Base-by-base conservation (phyloP, 169 alveolate genomes). In the Plasmodium cynomolgi region DNA sequence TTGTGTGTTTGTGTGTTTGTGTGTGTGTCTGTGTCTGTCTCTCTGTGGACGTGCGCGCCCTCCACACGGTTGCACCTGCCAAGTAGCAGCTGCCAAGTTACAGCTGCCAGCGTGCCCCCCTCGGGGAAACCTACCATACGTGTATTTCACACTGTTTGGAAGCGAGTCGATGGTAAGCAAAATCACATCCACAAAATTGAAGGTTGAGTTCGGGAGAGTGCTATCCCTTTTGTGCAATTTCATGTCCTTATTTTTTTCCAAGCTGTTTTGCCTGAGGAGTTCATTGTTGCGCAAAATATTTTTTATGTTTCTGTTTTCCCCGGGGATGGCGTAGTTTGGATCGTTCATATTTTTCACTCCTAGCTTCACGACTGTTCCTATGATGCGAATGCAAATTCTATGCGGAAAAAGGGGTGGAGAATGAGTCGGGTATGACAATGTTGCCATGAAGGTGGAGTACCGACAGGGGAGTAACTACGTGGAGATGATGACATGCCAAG, bases 331-430 rank as follows among this genome's bases (percentile, higher is more conserved):
- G 50, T 81, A 62, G 82, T 58, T 41, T 13, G 83, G 56, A 7
- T 90, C 90, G 54, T 90, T 90, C 15, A 90, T 17, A 31, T 41
- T 81, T 31, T 50, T 90, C 29, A 56, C 50, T 33, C 93, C 83
- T 34, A 92, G 83, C 73, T 86, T 84, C 82, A 92, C 95, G 47
- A 86, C 95, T n/a, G 95, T 92, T 34, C 95, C 95, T 80, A 84
- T 80, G 34, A 79, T 74, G 9, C 95, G 95, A 23, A 92, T 84
- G 34, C 95, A 92, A 29, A 92, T 92, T 41, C 95, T 92, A 17
- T 9, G 73, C 3, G 26, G 20, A 20, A 20, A 20, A 0, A 33
- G 31, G 20, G 50, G 23, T 13, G 29, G 34, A 29, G 29, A 39
- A 47, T 15, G 7, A 26, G 3, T 20, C 26, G n/a, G 41, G 39